A percentile compares a stretch with the other conserved stretches of the same genome.
Evolutionary conservation across 441 rosid genomes (phyloP).

Genomic region (Populus tomentosa): DNA sequence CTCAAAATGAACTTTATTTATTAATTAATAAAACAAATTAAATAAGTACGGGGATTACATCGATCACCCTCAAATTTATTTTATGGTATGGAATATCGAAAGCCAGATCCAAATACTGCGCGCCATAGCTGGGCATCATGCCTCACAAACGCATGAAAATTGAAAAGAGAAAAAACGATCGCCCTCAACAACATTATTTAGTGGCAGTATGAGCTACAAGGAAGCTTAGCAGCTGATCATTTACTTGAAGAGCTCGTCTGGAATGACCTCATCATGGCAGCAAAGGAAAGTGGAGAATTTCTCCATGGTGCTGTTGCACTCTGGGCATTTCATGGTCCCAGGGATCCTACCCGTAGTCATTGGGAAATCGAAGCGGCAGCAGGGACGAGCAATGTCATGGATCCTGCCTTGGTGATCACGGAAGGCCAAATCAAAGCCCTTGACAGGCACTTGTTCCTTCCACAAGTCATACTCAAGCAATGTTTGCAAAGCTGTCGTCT

Average conservation of each 20-base stretch:
- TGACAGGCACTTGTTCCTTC: constrained; percentile 35
- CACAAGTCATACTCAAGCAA: constrained; percentile 42
- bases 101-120: too few relatives aligned
- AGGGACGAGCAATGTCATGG: constrained; percentile 44
- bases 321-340: constrained; percentile 50
- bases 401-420: constrained; percentile 44
- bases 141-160: neutral
- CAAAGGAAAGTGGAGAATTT: constrained; percentile 53
- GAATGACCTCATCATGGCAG: constrained; percentile 38
- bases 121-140: too few relatives aligned
- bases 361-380: constrained; percentile 54
- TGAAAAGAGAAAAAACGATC: too few relatives aligned
- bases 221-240: neutral
- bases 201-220: neutral
- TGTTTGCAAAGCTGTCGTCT: constrained; percentile 32
- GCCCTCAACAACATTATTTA: constrained; percentile 7
- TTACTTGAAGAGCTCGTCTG: neutral
- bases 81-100: too few relatives aligned
- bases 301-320: constrained; percentile 59
- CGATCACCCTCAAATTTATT: too few relatives aligned
- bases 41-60: too few relatives aligned
- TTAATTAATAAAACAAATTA: too few relatives aligned
- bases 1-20: too few relatives aligned
- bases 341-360: constrained; percentile 47
- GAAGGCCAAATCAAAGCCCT: constrained; percentile 47